These are phyloP conservation scores for Corynespora cassiicola DNA, from an alignment of 2,329 filamentous ascomycete genomes.

Conservation along the genomic window DNA sequence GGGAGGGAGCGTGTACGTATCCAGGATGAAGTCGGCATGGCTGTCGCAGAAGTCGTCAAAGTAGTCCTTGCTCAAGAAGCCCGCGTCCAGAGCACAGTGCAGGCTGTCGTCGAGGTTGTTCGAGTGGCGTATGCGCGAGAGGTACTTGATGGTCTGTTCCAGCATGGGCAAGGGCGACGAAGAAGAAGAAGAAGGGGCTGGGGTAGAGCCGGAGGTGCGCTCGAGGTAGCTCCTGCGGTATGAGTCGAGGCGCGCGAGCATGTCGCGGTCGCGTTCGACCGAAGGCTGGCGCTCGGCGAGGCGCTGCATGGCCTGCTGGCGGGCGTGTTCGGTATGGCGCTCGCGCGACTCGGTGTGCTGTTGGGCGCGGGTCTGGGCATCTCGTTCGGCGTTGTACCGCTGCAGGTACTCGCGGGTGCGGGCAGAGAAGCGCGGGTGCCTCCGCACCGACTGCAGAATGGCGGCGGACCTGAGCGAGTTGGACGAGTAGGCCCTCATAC, in stretches of 20 bases:
- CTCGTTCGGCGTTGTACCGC: constrained; percentile 49
- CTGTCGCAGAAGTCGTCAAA: constrained; percentile 59
- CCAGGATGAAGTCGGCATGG: constrained; percentile 64
- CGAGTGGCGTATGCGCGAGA: constrained; percentile 63
- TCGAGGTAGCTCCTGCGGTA: constrained; percentile 37
- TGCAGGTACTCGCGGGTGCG: constrained; percentile 46
- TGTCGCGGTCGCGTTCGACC: constrained; percentile 28
- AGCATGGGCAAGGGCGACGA: constrained; percentile 48
- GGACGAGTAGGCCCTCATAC: too few relatives aligned
- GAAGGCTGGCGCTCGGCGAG: constrained; percentile 34
- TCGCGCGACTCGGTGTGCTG: constrained; percentile 31
- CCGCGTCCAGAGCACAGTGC: constrained; percentile 59
- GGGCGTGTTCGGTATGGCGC: constrained; percentile 24
- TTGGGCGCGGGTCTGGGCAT: too few relatives aligned
- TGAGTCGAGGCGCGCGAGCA: constrained; percentile 29
- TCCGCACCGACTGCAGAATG: constrained; percentile 48
- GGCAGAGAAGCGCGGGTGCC: constrained; percentile 48
- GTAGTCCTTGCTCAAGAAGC: constrained; percentile 61
- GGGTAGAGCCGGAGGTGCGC: constrained; percentile 23
- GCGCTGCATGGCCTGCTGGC: constrained; percentile 35
- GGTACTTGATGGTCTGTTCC: constrained; percentile 67
- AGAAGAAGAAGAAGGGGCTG: too few relatives aligned
- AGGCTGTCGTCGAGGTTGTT: constrained; percentile 62
- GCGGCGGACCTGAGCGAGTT: constrained; percentile 47
- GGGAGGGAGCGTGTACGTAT: constrained; percentile 58